These are phyloP conservation scores for Vickermania spadyakhi DNA, from an alignment of 208 protist species.

Conservation along the genomic window DNA sequence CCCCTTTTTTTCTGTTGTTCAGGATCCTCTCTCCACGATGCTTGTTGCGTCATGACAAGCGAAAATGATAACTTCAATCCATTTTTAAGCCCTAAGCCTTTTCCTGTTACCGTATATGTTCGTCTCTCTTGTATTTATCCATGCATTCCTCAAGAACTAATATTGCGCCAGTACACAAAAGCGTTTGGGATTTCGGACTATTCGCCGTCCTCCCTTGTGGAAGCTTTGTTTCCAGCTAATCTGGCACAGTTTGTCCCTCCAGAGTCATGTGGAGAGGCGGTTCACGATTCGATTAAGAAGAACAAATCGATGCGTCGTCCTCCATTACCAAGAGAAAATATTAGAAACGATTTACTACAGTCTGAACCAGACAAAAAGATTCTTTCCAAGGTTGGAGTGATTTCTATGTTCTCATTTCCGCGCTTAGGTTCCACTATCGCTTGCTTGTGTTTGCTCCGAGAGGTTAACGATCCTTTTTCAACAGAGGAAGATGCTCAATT, in stretches of 20 bases:
- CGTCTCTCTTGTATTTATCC: constrained; percentile 8
- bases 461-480: neutral
- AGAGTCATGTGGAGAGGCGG: constrained; percentile 2
- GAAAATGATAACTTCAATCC: constrained; percentile 18
- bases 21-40: neutral
- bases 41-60: neutral
- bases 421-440: neutral
- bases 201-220: constrained; percentile 10
- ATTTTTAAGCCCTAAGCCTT: constrained; percentile 1
- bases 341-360: neutral
- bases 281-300: constrained; percentile 4
- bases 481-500: constrained; percentile 10
- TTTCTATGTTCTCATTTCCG: constrained; percentile 2
- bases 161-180: constrained; percentile 24
- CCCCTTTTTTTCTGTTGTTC: constrained; percentile 5
- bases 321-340: constrained; percentile 18
- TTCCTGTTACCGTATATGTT: constrained; percentile 3
- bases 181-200: constrained; percentile 17
- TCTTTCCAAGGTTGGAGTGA: neutral
- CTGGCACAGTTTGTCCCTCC: neutral
- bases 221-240: constrained; percentile 9
- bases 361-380: neutral
- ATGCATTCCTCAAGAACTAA: constrained; percentile 29
- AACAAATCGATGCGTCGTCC: constrained; percentile 1
- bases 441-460: neutral